Conservation (phyloP, 495 filamentous ascomycete genomes). For the Aspergillus incahuasiensis region DNA sequence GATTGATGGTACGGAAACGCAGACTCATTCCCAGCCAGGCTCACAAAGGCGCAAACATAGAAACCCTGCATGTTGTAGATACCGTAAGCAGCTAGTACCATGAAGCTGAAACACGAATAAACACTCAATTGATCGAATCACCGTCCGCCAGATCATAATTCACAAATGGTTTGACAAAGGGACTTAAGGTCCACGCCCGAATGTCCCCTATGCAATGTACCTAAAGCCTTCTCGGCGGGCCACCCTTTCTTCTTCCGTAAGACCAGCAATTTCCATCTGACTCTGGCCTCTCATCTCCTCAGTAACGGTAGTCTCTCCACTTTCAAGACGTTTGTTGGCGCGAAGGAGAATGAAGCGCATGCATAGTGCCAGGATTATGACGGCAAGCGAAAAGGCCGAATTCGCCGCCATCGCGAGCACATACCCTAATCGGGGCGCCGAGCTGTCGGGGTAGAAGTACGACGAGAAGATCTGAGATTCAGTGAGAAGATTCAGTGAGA, state of each 20-base stretch:
- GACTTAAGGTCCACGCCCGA: no score
- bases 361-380: constrained; percentile 18
- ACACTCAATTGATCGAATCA: no score
- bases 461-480: constrained; percentile 11
- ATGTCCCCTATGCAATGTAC: no score
- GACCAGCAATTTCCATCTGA: background rate
- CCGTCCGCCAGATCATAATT: no score
- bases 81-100: no score
- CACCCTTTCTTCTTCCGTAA: background rate
- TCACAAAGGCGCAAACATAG: no score
- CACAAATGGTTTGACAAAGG: no score
- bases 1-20: no score
- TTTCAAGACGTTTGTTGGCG: constrained; percentile 29
- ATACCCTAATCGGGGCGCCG: constrained; percentile 20
- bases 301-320: background rate
- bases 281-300: background rate
- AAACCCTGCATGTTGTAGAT: no score
- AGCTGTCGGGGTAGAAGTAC: constrained; percentile 11
- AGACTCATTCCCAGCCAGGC: no score
- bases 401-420: constrained; percentile 21
- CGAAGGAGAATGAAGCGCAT: constrained; percentile 23
- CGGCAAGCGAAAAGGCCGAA: constrained; percentile 17
- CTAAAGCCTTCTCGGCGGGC: background rate
- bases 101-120: no score
- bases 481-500: background rate